Evolutionary conservation across 2,329 filamentous ascomycete species (phyloP), one percentile per base, ranked within the genome.

Genomic region (Trichoderma sp.): DNA sequence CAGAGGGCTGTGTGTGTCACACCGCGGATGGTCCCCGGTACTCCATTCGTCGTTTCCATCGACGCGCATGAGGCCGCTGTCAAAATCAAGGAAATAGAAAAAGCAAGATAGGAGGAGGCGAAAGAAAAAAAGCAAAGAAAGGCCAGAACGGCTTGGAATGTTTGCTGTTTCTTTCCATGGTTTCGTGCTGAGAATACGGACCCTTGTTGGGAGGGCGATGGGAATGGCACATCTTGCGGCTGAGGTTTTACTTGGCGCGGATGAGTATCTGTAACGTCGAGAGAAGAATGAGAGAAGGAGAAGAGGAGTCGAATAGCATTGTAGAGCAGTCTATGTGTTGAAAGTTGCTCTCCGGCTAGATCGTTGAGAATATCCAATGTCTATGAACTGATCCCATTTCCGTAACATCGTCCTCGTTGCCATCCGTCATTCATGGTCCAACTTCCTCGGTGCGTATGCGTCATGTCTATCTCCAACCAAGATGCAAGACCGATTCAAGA

Each of bases 171-270:
- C 7, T 39, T 39, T 39, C 34, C 3, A 12, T 39, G 34, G 10
- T 41, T 26, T 47, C 19, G 19, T n/a, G 34, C 17, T 26, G 24
- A 5, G 15, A 7, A 10, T 19, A 10, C 44, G 44, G 19, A 41
- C 24, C 58, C 48, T 44, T 61, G 58, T 30, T 43, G 30, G 39
- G 47, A 44, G 39, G 58, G 58, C n/a, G 24, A 17, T 7, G 15
- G 58, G 17, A 61, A 44, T 61, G 58, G 28, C 58, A 51, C 58
- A 51, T 43, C 30, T 28, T 43, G 30, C 57, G 34, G 58, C 57
- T 61, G 50, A 55, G 52, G 19, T 2, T 7, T 65, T 68, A 44
- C 58, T 39, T 51, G 39, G 26, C 1, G 15, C 39, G 7, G 2
- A 59, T 19, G 4, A 15, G 15, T n/a, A 1, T 39, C 15, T 19